A percentile compares a stretch with the other conserved stretches of the same genome.
phyloP scores from a whole-genome alignment of 805 yeast species.

The Cyberlindnera galapagoensis region DNA sequence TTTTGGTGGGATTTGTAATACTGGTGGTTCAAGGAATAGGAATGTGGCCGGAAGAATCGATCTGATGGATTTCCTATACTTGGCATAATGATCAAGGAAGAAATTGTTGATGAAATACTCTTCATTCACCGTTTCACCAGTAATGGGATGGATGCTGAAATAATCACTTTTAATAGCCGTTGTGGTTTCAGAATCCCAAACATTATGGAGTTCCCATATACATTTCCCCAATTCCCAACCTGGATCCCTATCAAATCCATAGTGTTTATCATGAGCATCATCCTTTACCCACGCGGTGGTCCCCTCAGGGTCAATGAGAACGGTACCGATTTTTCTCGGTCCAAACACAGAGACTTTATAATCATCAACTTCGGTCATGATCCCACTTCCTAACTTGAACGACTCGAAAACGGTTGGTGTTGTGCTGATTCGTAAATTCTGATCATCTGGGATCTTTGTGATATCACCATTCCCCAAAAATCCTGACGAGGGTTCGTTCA shows the following conservation, averaged over 20 bases:
- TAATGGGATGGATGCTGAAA: conserved; percentile 36
- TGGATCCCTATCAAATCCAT: conserved; percentile 61
- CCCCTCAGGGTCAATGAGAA: conserved; percentile 60
- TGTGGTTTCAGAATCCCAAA: conserved; percentile 52
- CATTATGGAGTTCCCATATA: conserved; percentile 72
- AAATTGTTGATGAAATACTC: conserved; percentile 54
- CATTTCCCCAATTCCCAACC: conserved; percentile 73
- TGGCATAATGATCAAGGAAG: conserved; percentile 57
- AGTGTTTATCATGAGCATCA: conserved; percentile 49
- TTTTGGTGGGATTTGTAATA: conserved; percentile 68
- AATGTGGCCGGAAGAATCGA: conserved; percentile 39
- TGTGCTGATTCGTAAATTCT: conserved; percentile 68
- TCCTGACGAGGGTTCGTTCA: conserved; percentile 85
- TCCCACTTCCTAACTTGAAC: conserved; percentile 74
- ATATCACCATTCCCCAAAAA: conserved; percentile 59
- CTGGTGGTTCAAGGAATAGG: conserved; percentile 75
- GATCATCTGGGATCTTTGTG: conserved; percentile 45
- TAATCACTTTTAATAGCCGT: conserved; percentile 42
- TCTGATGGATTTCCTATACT: conserved; percentile 45
- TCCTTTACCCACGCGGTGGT: conserved; percentile 59
- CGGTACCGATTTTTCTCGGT: conserved; percentile 56
- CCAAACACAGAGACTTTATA: conserved; percentile 73
- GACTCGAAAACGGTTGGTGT: conserved; percentile 79
- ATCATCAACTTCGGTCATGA: conserved; percentile 56
- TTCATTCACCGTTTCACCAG: conserved; percentile 37